Percentiles rank a stretch among this genome's conserved stretches.
These are phyloP conservation scores for Neltuma alba DNA, from an alignment of 306 rosid species.

Conservation along the genomic window DNA sequence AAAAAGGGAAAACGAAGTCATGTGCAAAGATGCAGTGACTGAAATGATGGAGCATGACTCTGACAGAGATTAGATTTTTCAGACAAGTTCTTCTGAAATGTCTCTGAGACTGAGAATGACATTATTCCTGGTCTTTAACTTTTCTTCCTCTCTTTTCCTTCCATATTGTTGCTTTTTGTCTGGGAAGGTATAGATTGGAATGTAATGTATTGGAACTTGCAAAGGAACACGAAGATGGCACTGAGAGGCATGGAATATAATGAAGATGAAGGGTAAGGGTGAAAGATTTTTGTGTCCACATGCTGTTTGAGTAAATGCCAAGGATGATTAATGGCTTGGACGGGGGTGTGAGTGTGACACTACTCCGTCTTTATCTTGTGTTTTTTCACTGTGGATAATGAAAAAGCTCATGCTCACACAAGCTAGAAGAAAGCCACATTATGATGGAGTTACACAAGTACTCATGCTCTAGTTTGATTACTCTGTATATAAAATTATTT, in stretches of 20 bases:
- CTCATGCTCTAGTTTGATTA: too few relatives aligned
- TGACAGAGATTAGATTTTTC: conserved; percentile 22
- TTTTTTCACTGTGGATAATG: not conserved
- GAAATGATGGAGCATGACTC: conserved; percentile 35
- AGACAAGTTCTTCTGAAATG: conserved; percentile 31
- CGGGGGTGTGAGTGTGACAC: not conserved
- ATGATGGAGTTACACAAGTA: not conserved
- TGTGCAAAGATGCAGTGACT: conserved; percentile 44
- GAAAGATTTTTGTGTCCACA: not conserved
- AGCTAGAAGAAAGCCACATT: not conserved
- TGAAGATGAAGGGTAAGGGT: not conserved
- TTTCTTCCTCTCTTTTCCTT: not conserved
- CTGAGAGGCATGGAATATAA: too few relatives aligned
- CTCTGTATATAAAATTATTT: too few relatives aligned
- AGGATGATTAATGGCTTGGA: not conserved
- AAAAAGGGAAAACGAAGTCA: not conserved
- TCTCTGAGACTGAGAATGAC: conserved; percentile 21
- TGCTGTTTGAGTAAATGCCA: conserved; percentile 18
- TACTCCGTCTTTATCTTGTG: not conserved
- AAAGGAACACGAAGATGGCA: too few relatives aligned
- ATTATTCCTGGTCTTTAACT: conserved; percentile 27
- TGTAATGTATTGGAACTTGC: not conserved
- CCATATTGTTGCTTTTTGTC: not conserved
- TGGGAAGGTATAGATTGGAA: not conserved
- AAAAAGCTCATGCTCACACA: not conserved